Evolutionary conservation across 2,329 filamentous ascomycete genomes (phyloP), one percentile per base, ranked within the genome.

Genomic region (Ophiostoma sp.): DNA sequence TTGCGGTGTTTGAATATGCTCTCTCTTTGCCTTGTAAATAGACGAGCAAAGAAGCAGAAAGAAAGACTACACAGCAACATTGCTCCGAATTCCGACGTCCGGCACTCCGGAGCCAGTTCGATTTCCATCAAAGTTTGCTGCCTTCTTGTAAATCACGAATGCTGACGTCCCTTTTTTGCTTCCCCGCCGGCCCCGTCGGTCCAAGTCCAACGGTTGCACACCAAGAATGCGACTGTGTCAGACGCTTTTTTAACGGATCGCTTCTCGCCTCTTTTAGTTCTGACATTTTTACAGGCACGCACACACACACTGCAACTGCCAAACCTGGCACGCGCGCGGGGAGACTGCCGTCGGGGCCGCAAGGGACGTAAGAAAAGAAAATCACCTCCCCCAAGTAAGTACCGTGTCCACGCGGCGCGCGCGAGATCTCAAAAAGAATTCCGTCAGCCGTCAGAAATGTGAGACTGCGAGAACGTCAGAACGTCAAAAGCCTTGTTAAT

Each of bases 61-160:
- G 31, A 36, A 39, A 36, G 4, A n/a, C 3, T 2, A 22, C 8
- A 8, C 8, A 22, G 3, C 5, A 19, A 7, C 9, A 42, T 64
- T 64, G n/a, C 59, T 42, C 59, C 59, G 59, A 64, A n/a, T 25
- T 63, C 57, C 59, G 33, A 31, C 22, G 33, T 25, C 33, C 59
- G n/a, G n/a, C 12, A 22, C 9, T 4, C 55, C 55, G 28, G 15
- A 9, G 19, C 25, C n/a, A 22, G 4, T 0, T 55, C 3, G 50
- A 55, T 2, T 22, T 55, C 25, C 22, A 55, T 3, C n/a, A n/a
- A 22, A n/a, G n/a, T n/a, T 33, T 36, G 31, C 15, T 61, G 28
- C 19, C 31, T 33, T 36, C 1, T 59, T 17, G 31, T 33, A 2
- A 61, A n/a, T 61, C 11, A 8, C 5, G 25, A n/a, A 19, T 7